Evolutionary conservation across 2,329 filamentous ascomycete species (phyloP).

Genomic region (Fusarium neocosmosporiellum): DNA sequence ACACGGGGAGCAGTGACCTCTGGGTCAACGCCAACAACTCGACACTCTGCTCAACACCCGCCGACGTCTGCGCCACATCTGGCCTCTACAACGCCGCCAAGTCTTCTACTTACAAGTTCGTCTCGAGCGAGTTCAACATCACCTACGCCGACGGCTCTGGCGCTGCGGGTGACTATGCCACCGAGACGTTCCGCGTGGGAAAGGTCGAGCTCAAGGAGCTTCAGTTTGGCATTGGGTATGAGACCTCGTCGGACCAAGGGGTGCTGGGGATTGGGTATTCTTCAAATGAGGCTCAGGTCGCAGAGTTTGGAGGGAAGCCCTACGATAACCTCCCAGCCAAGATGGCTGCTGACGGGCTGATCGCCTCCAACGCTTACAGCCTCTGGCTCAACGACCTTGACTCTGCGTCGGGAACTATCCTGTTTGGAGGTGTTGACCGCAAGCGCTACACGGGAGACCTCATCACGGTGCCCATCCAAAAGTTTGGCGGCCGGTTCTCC

Average conservation of each 20-base stretch:
- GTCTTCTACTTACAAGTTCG: constrained; percentile 80
- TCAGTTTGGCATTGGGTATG: constrained; percentile 81
- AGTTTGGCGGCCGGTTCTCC: constrained; percentile 60
- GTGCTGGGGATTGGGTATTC: constrained; percentile 89
- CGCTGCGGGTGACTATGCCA: constrained; percentile 82
- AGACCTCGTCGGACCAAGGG: constrained; percentile 70
- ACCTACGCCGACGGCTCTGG: constrained; percentile 86
- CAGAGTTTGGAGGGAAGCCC: constrained; percentile 60
- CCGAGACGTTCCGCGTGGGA: constrained; percentile 75
- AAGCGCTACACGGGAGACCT: constrained; percentile 72
- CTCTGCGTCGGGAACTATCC: constrained; percentile 71
- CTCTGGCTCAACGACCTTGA: constrained; percentile 81
- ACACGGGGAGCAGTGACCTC: constrained; percentile 76
- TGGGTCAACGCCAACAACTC: constrained; percentile 77
- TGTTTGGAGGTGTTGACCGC: constrained; percentile 81
- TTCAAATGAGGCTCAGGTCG: constrained; percentile 80
- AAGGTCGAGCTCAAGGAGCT: constrained; percentile 63
- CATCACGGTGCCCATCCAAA: constrained; percentile 74
- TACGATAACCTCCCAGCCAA: constrained; percentile 78
- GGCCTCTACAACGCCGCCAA: constrained; percentile 77
- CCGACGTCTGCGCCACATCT: constrained; percentile 65
- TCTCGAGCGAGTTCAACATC: constrained; percentile 86
- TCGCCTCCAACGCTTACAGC: constrained; percentile 76
- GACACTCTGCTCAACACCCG: constrained; percentile 62
- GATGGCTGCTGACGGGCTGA: constrained; percentile 69